These are phyloP conservation scores for Phytophthora multivora DNA, from an alignment of 352 stramenopile species.

Conservation along the genomic window DNA sequence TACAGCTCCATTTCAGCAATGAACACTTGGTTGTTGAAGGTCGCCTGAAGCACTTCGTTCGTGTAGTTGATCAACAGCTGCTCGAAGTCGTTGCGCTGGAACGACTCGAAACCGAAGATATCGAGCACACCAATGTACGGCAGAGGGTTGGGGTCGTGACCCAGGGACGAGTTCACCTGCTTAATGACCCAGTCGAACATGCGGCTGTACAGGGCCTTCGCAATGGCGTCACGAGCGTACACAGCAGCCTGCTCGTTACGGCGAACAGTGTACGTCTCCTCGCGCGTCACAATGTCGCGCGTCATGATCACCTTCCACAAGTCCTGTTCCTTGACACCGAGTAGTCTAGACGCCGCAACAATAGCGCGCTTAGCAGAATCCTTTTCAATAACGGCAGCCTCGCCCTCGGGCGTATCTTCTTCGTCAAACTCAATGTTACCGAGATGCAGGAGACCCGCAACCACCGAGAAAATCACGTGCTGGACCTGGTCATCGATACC, in stretches of 20 bases:
- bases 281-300: constrained; percentile 84
- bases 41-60: constrained; percentile 88
- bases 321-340: constrained; percentile 67
- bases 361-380: constrained; percentile 67
- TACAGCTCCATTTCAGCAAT: constrained; percentile 91
- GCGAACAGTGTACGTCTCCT: constrained; percentile 84
- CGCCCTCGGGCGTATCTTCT: constrained; percentile 81
- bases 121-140: constrained; percentile 92
- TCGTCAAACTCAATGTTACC: constrained; percentile 96
- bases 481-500: constrained; percentile 74
- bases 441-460: constrained; percentile 95
- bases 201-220: constrained; percentile 93
- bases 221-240: constrained; percentile 92
- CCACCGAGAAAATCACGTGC: constrained; percentile 90
- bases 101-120: constrained; percentile 93
- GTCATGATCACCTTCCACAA: constrained; percentile 87
- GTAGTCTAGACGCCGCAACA: constrained; percentile 52
- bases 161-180: constrained; percentile 90
- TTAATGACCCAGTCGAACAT: constrained; percentile 94
- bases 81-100: constrained; percentile 92
- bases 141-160: constrained; percentile 74
- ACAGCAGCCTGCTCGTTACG: constrained; percentile 81
- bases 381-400: constrained; percentile 80
- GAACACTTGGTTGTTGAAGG: constrained; percentile 91
- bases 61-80: constrained; percentile 92